Evolutionary conservation across 1,284 basidiomycete genomes (phyloP), one percentile per base, ranked within the genome.

Genomic region (Fomes fomentarius): DNA sequence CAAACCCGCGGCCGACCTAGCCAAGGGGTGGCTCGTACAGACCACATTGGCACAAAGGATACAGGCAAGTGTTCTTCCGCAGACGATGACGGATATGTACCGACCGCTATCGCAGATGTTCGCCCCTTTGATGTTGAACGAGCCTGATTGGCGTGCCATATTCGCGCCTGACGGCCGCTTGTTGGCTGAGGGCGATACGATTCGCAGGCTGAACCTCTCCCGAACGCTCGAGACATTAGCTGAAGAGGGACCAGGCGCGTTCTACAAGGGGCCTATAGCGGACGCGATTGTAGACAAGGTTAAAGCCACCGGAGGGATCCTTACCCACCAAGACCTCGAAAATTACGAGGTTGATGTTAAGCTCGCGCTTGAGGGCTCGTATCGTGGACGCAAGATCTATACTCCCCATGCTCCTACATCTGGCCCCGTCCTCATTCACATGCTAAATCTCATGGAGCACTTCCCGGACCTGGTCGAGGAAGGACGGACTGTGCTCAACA

Each of bases 381-480:
- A 93, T 71, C 78, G 79, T 24, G 86, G 85, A 39, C 83, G 85
- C 63, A 92, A 83, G 54, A 79, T 98, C 22, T 97, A 93, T 72
- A 94, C 93, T 0, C 84, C 90, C 0, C 83, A 84, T 64, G 87
- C 91, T 10, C 96, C 95, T 6, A 88, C 90, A 4, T 92, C 86
- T 25, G 94, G 93, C 17, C 84, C 89, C 64, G 89, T 89, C 7
- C 72, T 95, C 26, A 70, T 93, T 39, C 85, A 92, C 66, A 88
- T 94, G 80, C 73, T 95, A 22, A 94, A 95, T 64, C 67, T 93
- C 21, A 72, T 92, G 42, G 91, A 93, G 63, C 75, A 78, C 28
- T 93, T 81, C 65, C 76, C 86, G 52, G 62, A 72, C 45, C 71
- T 87, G 39, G 64, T 69, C 9, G 71, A 76, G 4, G 75, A 76